Evolutionary conservation across 1,284 basidiomycete genomes (phyloP).

Genomic region (Trichosporon faecale): DNA sequence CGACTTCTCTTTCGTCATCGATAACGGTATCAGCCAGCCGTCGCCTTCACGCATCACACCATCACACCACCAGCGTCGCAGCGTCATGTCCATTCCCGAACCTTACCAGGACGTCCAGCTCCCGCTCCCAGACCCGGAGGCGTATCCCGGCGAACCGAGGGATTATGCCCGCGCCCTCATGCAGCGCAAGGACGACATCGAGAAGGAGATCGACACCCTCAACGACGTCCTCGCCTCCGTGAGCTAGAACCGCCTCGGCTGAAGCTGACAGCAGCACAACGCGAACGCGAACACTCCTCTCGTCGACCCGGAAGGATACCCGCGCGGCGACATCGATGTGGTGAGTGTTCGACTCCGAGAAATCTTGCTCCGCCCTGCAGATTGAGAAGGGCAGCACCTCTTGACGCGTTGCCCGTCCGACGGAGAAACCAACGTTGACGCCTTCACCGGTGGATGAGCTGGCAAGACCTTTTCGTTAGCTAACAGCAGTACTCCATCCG

Average conservation of each 20-base stretch:
- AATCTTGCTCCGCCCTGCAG: not conserved
- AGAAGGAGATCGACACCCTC: conserved; percentile 45
- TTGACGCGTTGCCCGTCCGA: too few relatives aligned
- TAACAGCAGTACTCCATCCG: conserved; percentile 63
- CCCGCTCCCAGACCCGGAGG: conserved; percentile 44
- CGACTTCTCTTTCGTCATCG: conserved; percentile 17
- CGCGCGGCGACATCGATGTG: conserved; percentile 68
- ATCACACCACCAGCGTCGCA: not conserved
- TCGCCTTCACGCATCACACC: not conserved
- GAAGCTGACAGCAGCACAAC: conserved; percentile 35
- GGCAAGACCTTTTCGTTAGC: not conserved
- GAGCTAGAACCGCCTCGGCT: not conserved
- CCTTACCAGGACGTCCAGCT: conserved; percentile 30
- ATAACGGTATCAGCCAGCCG: conserved; percentile 1
- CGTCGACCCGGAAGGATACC: conserved; percentile 79
- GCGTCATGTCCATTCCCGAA: conserved; percentile 30
- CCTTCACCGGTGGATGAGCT: too few relatives aligned
- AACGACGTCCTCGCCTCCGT: conserved; percentile 40
- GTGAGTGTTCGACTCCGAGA: conserved; percentile 25
- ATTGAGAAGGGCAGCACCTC: too few relatives aligned
- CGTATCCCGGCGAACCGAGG: conserved; percentile 44
- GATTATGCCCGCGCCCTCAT: conserved; percentile 48
- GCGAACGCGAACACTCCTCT: conserved; percentile 59
- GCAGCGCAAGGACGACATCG: conserved; percentile 49
- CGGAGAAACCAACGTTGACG: too few relatives aligned